These are phyloP conservation scores for Leccinum rimulosum DNA, from an alignment of 768 basidiomycete genomes.

Conservation along the genomic window DNA sequence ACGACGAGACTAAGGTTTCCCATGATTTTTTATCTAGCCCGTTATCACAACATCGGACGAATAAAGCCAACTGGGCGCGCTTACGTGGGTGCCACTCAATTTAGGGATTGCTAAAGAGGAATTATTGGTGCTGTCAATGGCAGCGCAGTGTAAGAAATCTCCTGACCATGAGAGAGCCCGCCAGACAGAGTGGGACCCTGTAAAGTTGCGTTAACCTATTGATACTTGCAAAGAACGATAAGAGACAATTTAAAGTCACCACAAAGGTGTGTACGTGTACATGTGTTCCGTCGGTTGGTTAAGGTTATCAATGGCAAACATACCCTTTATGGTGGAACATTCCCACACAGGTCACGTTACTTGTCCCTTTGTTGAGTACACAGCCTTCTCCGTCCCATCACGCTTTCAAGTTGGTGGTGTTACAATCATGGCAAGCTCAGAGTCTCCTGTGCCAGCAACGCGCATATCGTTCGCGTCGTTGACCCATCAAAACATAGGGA, in stretches of 20 bases:
- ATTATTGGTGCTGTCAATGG: slow-evolving; percentile 27
- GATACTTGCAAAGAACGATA: slow-evolving; percentile 24
- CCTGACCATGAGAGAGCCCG: slow-evolving; percentile 7
- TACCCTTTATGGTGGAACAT: slow-evolving; percentile 9
- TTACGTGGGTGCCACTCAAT: slow-evolving; percentile 23
- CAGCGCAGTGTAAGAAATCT: slow-evolving; percentile 7
- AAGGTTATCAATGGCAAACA: not conserved
- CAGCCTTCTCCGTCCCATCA: slow-evolving; percentile 9
- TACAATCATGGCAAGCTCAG: slow-evolving; percentile 23
- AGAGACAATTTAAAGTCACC: slow-evolving; percentile 21
- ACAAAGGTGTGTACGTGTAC: slow-evolving; percentile 4
- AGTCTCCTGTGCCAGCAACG: slow-evolving; percentile 17
- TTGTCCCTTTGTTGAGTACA: slow-evolving; percentile 11
- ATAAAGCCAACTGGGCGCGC: slow-evolving; percentile 10
- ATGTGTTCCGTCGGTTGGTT: not conserved
- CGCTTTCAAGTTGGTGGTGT: not conserved
- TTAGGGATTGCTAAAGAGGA: slow-evolving; percentile 19
- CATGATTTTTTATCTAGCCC: slow-evolving; percentile 4
- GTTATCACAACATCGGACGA: slow-evolving; percentile 14
- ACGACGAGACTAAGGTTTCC: slow-evolving; percentile 17
- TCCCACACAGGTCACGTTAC: slow-evolving; percentile 26
- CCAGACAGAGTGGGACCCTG: slow-evolving; percentile 26
- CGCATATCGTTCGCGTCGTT: slow-evolving; percentile 72
- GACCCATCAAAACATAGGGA: slow-evolving; percentile 81
- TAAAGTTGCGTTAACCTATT: slow-evolving; percentile 16